Base-by-base conservation (phyloP, 495 filamentous ascomycete species). In the Lasiosphaeria ovina region DNA sequence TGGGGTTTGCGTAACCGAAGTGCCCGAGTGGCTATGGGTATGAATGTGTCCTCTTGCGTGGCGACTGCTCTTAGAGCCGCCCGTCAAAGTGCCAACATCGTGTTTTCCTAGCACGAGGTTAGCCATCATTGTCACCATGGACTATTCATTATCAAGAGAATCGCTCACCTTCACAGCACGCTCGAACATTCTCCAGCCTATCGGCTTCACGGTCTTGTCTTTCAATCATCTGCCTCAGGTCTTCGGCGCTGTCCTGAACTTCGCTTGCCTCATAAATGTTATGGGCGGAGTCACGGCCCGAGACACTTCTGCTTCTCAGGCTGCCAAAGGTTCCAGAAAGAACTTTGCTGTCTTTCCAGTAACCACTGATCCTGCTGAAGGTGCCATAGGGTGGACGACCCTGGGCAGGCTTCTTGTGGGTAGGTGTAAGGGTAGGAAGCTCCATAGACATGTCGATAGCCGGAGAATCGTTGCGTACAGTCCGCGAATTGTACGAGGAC, bases 151-250 rank as follows among this genome's bases (percentile, higher is more conserved):
- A 3, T 34, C 14, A 11, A 31, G 11, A 36, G 38, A n/a, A 47
- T 11, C 51, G 42, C 87, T 80, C 78, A 93, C 92, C 94, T 84
- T 97, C 94, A 74, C 94, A 98, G 77, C 94, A 98, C 55, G 92
- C 93, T 70, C 94, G 82, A 52, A 98, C 94, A 69, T 98, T 97
- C 77, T 97, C 95, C 64, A 98, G 79, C 59, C 86, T 79, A 67
- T 92, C 90, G 14, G 84, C 76, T 59, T 89, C 87, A 53, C 80
- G 76, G 64, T 96, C 90, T 63, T 92, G 87, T 59, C 78, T 75
- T 68, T 91, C 89, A 63, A 91, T 88, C 54, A 88, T 85, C 57
- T 85, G 80, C 59, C 89, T 79, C 36, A 96, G 66, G 68, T 96
- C 91, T 64, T 96, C 92, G 6, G 86, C 85, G 62, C 88, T 92